Evolutionary conservation across 2,329 filamentous ascomycete species (phyloP).

Genomic region (Neofusicoccum sp.): DNA sequence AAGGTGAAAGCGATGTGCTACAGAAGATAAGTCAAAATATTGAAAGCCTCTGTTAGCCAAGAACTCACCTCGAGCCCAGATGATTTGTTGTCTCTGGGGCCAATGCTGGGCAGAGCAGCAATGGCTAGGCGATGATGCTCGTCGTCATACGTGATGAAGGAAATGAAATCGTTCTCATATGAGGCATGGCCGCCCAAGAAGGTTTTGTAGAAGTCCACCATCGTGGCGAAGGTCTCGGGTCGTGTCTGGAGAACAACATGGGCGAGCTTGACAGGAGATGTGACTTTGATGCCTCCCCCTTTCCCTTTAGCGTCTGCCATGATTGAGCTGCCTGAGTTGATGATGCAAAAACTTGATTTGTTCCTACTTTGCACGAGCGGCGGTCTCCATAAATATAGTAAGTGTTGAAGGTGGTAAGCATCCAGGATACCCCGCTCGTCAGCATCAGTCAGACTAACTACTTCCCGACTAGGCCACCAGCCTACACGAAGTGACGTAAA

Average conservation of each 20-base stretch:
- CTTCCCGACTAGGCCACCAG: too few relatives aligned
- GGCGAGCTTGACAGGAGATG: slow-evolving; percentile 21
- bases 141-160: slow-evolving; percentile 47
- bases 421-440: too few relatives aligned
- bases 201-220: slow-evolving; percentile 39
- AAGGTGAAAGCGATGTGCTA: slow-evolving; percentile 46
- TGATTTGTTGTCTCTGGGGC: slow-evolving; percentile 23
- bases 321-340: background rate
- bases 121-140: slow-evolving; percentile 52
- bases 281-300: background rate
- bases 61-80: slow-evolving; percentile 31
- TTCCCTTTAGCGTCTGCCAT: background rate
- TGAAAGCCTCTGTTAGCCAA: too few relatives aligned
- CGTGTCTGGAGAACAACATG: slow-evolving; percentile 31
- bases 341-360: too few relatives aligned
- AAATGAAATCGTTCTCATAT: slow-evolving; percentile 23
- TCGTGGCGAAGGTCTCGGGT: slow-evolving; percentile 26
- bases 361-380: too few relatives aligned
- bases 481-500: too few relatives aligned
- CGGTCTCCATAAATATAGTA: too few relatives aligned
- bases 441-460: too few relatives aligned
- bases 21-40: slow-evolving; percentile 18
- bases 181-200: slow-evolving; percentile 38
- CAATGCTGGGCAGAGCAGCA: slow-evolving; percentile 27
- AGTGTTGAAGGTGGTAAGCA: too few relatives aligned